Base-by-base conservation (phyloP, 169 alveolate genomes). In the Fabrea salina region DNA sequence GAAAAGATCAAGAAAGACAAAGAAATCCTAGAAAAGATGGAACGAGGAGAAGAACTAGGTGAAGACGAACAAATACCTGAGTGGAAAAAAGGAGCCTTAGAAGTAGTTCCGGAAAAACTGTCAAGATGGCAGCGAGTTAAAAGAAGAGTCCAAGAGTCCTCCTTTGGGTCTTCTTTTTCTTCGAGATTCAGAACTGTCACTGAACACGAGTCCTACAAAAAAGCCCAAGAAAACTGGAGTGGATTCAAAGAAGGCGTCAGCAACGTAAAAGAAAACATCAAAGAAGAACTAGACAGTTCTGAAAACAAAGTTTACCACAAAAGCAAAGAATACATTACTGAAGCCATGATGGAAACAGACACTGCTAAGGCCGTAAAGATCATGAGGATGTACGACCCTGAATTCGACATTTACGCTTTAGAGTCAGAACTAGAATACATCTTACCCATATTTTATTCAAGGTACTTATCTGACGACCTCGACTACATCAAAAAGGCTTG, bases 311-410 rank as follows among this genome's bases (percentile, higher is more conserved):
- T n/a, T n/a, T n/a, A n/a, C 27, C 68, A 56, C 11, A n/a, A n/a
- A n/a, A 35, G 41, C 1, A 56, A 27, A 56, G 68, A 56, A 22
- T 16, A 19, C 16, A n/a, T 56, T 1, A 56, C 40, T 27, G 37
- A 56, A 27, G 68, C 68, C 16, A 2, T 19, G 25, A 27, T 56
- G 27, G 68, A 56, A 2, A n/a, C 68, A 56, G 27, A n/a, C 2
- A n/a, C n/a, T 19, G 68, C 68, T 27, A 56, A 27, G 37, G 68
- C 68, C 13, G 68, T 56, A 22, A 56, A 56, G 37, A 35, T 56
- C n/a, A 1, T 56, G 19, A n/a, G 68, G 25, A 19, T 16, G 1
- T 56, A 22, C 27, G 68, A 56, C 37, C 68, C 68, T 19, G 68
- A 56, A 1, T 56, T 56, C 27, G 68, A 56, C 2, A 27, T 56